A percentile compares a stretch with the other conserved stretches of the same genome.
These are phyloP conservation scores for Monsonia emarginata DNA, from an alignment of 441 rosid species.

Conservation along the genomic window DNA sequence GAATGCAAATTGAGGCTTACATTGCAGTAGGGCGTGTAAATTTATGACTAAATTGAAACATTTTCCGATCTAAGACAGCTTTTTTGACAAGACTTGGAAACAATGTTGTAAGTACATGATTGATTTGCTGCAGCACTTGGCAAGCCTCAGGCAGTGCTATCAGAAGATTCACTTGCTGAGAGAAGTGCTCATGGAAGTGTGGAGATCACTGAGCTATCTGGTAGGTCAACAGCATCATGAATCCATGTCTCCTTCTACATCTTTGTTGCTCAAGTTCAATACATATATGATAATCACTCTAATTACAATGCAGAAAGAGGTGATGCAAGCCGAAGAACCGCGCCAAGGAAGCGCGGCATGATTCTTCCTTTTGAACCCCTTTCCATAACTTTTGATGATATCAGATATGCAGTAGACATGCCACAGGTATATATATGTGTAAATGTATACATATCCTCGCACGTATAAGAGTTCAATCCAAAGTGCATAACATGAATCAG, in stretches of 20 bases:
- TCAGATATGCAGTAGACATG: slow-evolving; percentile 60
- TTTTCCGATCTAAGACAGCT: too few species aligned
- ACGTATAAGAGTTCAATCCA: too few species aligned
- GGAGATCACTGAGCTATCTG: slow-evolving; percentile 27
- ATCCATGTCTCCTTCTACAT: background rate
- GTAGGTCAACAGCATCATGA: slow-evolving; percentile 7
- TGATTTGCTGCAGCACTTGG: slow-evolving; percentile 39
- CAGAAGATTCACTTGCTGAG: slow-evolving; percentile 28
- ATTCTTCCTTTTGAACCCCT: slow-evolving; percentile 80
- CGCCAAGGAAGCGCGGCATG: slow-evolving; percentile 47
- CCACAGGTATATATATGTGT: slow-evolving; percentile 51
- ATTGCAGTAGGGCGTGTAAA: too few species aligned
- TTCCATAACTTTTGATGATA: slow-evolving; percentile 49
- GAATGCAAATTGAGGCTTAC: too few species aligned
- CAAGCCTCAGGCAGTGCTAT: slow-evolving; percentile 39
- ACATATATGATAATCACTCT: background rate
- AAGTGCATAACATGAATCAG: background rate
- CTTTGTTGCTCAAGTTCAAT: background rate
- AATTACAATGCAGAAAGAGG: slow-evolving; percentile 2
- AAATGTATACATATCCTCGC: too few species aligned
- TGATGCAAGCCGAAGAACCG: background rate
- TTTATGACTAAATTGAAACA: too few species aligned
- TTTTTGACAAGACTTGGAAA: background rate
- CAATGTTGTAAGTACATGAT: background rate
- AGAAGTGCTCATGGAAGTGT: slow-evolving; percentile 1